Conservation (phyloP, 2,329 filamentous ascomycete genomes). For the Aspergillus flavus region DNA sequence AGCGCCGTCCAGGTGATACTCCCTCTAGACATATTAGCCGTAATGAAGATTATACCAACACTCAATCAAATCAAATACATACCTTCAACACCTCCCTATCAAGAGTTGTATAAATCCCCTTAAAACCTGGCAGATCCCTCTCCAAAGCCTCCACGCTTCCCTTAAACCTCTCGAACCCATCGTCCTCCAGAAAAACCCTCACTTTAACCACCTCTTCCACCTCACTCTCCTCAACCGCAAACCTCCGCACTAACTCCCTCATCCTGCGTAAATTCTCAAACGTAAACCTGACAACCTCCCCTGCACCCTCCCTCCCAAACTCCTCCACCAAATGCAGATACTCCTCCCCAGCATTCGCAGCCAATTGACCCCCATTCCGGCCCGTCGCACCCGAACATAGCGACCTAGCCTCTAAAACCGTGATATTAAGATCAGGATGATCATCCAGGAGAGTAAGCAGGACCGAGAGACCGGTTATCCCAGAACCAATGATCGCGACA, state of each 20-base stretch:
- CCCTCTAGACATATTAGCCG: neutral
- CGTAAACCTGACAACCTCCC: slow-evolving; percentile 44
- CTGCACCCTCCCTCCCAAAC: slow-evolving; percentile 32
- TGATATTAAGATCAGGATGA: slow-evolving; percentile 29
- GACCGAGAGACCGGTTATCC: slow-evolving; percentile 38
- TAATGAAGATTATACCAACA: neutral
- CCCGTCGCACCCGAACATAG: slow-evolving; percentile 42
- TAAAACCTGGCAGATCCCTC: slow-evolving; percentile 24
- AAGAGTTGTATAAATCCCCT: slow-evolving; percentile 29
- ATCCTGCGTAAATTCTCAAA: slow-evolving; percentile 40
- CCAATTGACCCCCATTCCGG: slow-evolving; percentile 40
- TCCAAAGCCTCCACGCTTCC: slow-evolving; percentile 25
- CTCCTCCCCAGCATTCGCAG: slow-evolving; percentile 30
- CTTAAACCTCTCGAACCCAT: slow-evolving; percentile 23
- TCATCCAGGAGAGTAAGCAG: slow-evolving; percentile 34
- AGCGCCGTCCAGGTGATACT: slow-evolving; percentile 24
- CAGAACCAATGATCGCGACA: slow-evolving; percentile 40
- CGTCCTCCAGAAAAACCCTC: slow-evolving; percentile 27
- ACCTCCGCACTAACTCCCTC: slow-evolving; percentile 39
- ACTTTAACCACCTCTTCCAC: slow-evolving; percentile 27
- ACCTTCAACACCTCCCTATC: slow-evolving; percentile 11
- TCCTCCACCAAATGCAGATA: slow-evolving; percentile 24
- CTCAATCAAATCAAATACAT: neutral
- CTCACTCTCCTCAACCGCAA: slow-evolving; percentile 31
- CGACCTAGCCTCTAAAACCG: slow-evolving; percentile 38